phyloP scores from a whole-genome alignment of 1,284 basidiomycete genomes.

The Schizopora paradoxa region DNA sequence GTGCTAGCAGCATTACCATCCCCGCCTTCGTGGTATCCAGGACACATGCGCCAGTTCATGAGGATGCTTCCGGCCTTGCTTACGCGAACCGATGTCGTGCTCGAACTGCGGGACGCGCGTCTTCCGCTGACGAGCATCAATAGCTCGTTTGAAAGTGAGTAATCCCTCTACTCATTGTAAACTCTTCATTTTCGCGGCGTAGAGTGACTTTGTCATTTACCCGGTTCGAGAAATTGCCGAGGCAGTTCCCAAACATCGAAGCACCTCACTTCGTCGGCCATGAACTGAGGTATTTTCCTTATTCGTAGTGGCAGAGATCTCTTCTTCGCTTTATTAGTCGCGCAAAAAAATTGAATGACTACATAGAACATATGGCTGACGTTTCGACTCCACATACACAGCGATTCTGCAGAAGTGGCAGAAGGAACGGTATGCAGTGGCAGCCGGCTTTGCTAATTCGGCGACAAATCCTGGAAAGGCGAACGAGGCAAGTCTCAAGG shows the following conservation, averaged over 20 bases:
- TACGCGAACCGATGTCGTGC: conserved; percentile 82
- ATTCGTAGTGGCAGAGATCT: too few species aligned
- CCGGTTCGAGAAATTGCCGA: too few species aligned
- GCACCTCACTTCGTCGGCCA: too few species aligned
- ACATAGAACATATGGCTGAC: too few species aligned
- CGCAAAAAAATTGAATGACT: too few species aligned
- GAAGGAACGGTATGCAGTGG: conserved; percentile 47
- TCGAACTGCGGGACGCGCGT: conserved; percentile 91
- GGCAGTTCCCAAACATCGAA: too few species aligned
- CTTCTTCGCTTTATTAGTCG: too few species aligned
- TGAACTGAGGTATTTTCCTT: too few species aligned
- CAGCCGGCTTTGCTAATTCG: conserved; percentile 34
- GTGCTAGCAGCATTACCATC: conserved; percentile 50
- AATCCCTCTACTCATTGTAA: too few species aligned
- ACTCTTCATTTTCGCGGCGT: too few species aligned
- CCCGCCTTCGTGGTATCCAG: conserved; percentile 94
- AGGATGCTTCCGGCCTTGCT: conserved; percentile 73
- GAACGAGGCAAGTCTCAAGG: conserved; percentile 15
- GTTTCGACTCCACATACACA: too few species aligned
- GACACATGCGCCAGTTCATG: conserved; percentile 92
- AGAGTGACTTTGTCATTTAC: too few species aligned
- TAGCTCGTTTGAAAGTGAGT: conserved; percentile 80
- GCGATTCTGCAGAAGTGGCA: conserved; percentile 60
- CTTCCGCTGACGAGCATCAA: conserved; percentile 94
- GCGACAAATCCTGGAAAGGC: conserved; percentile 24